Evolutionary conservation across 2,329 filamentous ascomycete species (phyloP), one percentile per base, ranked within the genome.

Genomic region (Penicillium verrucosum): DNA sequence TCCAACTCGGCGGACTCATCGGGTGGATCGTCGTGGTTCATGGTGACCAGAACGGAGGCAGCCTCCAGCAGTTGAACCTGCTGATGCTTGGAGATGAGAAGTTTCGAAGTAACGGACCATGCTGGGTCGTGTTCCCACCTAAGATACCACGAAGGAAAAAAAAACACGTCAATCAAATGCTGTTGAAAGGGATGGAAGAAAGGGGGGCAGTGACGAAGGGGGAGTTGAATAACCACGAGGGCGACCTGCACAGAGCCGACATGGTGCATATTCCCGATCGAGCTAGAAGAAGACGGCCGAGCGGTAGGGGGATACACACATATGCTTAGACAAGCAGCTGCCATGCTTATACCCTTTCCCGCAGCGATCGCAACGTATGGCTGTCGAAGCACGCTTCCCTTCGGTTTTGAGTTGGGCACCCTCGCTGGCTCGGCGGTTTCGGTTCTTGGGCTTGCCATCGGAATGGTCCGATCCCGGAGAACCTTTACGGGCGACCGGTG

Each of bases 261-360:
- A 70, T 69, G 72, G 70, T 70, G 69, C 70, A 72, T 66, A 66
- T 63, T 67, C 74, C 75, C 72, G 70, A 72, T 70, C 72, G 68
- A 69, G 65, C 72, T 71, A 75, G 36, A 56, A 49, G 47, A 53
- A 54, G 73, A 72, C 72, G 70, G 73, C 60, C 65, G 68, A 64
- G 68, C 74, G 73, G 77, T 78, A 78, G 78, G 83, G 83, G 80
- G 65, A 75, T 83, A 96, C 94, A 85, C 87, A 97, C 94, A 97
- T 89, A 87, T 99, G 94, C 86, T 97, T 99, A 76, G 90, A 95
- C 82, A 99, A 86, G 86, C 94, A 99, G 82, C 94, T 97, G 86
- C 92, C 96, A 84, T 99, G 94, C 87, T 99, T 99, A 86, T 99
- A 99, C 79, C 92, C 92, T 84, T 99, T 99, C 77, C 93, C 93